Conservation (phyloP, 192 early-diverging fungal species). For the Backusella sp. region DNA sequence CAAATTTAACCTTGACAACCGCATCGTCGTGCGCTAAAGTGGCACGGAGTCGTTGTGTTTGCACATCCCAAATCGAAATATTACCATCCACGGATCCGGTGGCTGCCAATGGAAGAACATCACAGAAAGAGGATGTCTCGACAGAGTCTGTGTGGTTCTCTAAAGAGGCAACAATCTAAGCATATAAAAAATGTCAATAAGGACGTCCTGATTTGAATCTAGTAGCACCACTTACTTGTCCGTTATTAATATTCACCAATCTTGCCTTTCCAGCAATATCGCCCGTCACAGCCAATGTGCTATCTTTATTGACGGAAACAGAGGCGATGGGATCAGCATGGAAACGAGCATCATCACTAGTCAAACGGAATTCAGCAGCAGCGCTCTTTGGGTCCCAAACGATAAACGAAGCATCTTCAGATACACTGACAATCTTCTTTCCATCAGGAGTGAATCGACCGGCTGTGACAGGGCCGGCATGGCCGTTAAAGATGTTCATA, state of each 20-base stretch:
- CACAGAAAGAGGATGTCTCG: conserved; percentile 84
- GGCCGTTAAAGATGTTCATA: conserved; percentile 95
- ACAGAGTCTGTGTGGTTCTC: conserved; percentile 84
- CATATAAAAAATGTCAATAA: background rate
- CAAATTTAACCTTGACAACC: conserved; percentile 77
- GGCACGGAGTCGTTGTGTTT: conserved; percentile 75
- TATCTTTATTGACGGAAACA: conserved; percentile 73
- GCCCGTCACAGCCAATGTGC: conserved; percentile 78
- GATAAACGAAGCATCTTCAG: conserved; percentile 80
- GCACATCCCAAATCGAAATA: conserved; percentile 92
- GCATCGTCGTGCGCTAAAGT: conserved; percentile 85
- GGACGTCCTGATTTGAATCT: no score
- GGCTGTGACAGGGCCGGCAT: conserved; percentile 78
- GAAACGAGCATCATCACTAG: conserved; percentile 79
- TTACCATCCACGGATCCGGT: conserved; percentile 88
- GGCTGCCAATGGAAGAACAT: conserved; percentile 70
- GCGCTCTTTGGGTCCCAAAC: conserved; percentile 96
- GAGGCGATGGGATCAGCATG: conserved; percentile 77
- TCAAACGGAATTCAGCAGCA: conserved; percentile 57
- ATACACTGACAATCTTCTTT: conserved; percentile 79
- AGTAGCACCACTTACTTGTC: conserved; percentile 47
- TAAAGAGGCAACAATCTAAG: conserved; percentile 74
- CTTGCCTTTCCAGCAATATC: conserved; percentile 75
- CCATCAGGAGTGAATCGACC: conserved; percentile 93
- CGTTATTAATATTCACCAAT: conserved; percentile 74